These are phyloP conservation scores for Boletus rubroflammeus DNA, from an alignment of 768 basidiomycete genomes.

Conservation along the genomic window DNA sequence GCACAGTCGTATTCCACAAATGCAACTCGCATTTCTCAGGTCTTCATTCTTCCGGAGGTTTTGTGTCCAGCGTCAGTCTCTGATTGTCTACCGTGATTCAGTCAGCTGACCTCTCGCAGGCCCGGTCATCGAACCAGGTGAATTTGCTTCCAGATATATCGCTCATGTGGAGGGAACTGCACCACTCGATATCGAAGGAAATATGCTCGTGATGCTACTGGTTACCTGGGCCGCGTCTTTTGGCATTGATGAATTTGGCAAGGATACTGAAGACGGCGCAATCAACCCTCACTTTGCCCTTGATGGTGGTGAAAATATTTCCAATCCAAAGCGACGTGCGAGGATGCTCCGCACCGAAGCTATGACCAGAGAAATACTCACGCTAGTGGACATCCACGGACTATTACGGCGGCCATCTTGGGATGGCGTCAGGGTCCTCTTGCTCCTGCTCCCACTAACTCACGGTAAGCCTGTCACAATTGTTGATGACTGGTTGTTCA, in stretches of 20 bases:
- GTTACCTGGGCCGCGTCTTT: constrained; percentile 90
- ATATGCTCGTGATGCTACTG: constrained; percentile 72
- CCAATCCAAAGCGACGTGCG: constrained; percentile 37
- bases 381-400: constrained; percentile 75
- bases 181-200: constrained; percentile 66
- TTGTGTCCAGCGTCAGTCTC: constrained; percentile 70
- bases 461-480: constrained; percentile 52
- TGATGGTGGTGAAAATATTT: constrained; percentile 29
- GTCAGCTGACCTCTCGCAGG: constrained; percentile 43
- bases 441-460: constrained; percentile 79
- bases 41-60: constrained; percentile 87
- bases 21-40: constrained; percentile 75
- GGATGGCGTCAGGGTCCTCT: constrained; percentile 79
- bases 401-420: constrained; percentile 78
- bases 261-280: constrained; percentile 25
- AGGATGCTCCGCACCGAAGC: constrained; percentile 56
- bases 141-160: constrained; percentile 71
- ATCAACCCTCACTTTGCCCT: constrained; percentile 5
- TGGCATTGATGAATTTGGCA: constrained; percentile 77
- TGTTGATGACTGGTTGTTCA: constrained; percentile 6
- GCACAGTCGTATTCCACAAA: constrained; percentile 59
- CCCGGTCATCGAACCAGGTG: constrained; percentile 77
- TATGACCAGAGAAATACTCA: constrained; percentile 74
- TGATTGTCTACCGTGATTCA: background rate
- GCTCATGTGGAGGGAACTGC: constrained; percentile 61